phyloP scores from a whole-genome alignment of 75 land plant genomes.

The Larix kaempferi region DNA sequence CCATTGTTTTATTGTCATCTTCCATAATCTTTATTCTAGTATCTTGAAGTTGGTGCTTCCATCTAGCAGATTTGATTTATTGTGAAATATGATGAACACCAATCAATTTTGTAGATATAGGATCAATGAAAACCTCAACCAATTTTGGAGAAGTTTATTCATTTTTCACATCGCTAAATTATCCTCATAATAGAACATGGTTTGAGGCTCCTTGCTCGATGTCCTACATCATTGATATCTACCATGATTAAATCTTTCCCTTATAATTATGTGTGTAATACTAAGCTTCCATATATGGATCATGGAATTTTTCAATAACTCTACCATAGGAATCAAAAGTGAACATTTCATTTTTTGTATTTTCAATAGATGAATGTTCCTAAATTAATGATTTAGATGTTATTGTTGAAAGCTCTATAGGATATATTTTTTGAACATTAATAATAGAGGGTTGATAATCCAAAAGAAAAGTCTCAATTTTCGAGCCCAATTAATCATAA shows the following conservation, averaged over 20 bases:
- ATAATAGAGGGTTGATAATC: no score
- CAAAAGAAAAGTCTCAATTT: no score
- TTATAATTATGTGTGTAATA: slow-evolving; percentile 5
- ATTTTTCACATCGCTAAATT: slow-evolving; percentile 20
- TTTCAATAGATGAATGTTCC: no score
- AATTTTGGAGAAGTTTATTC: slow-evolving; percentile 24
- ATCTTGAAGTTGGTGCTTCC: slow-evolving; percentile 81
- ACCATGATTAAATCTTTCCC: slow-evolving; percentile 5
- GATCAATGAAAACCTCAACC: slow-evolving; percentile 47
- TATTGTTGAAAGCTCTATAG: no score
- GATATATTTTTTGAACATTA: no score
- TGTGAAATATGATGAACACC: slow-evolving; percentile 97
- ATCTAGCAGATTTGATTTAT: slow-evolving; percentile 89
- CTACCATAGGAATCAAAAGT: background rate
- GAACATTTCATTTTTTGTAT: no score
- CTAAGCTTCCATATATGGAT: slow-evolving; percentile 12
- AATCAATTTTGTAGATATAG: slow-evolving; percentile 78
- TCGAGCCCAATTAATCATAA: no score
- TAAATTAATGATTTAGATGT: no score
- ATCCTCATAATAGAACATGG: slow-evolving; percentile 5
- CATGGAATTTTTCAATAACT: slow-evolving; percentile 7
- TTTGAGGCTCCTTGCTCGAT: background rate
- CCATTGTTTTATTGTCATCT: slow-evolving; percentile 14
- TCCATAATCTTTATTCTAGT: slow-evolving; percentile 22
- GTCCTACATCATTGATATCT: background rate